Percentiles rank a stretch among this genome's conserved stretches.
These are phyloP conservation scores for Caryocar brasiliense DNA, from an alignment of 441 rosid species.

Conservation along the genomic window DNA sequence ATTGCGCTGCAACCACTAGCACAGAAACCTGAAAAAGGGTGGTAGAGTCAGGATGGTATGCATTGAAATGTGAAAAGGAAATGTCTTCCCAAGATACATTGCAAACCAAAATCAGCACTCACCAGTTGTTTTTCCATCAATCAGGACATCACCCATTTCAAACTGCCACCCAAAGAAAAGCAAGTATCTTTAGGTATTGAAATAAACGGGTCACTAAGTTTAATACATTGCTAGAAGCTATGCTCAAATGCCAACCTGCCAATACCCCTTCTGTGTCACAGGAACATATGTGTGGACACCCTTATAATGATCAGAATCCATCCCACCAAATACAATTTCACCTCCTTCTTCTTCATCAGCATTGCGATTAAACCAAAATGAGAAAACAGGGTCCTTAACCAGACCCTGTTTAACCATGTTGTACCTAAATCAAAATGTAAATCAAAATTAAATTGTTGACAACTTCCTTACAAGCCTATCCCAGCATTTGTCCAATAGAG, in stretches of 20 bases:
- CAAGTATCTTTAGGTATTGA: background rate
- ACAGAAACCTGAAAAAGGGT: constrained; percentile 47
- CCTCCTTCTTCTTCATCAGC: constrained; percentile 62
- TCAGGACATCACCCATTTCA: constrained; percentile 72
- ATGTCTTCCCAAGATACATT: too few species aligned
- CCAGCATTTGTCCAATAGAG: background rate
- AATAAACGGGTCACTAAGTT: background rate
- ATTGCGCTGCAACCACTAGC: constrained; percentile 60
- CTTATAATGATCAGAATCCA: constrained; percentile 58
- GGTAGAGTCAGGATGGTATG: constrained; percentile 1
- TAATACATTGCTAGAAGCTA: background rate
- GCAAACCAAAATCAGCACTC: too few species aligned
- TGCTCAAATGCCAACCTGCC: constrained; percentile 50
- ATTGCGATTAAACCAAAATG: constrained; percentile 82
- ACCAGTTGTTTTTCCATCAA: constrained; percentile 68
- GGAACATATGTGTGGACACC: constrained; percentile 75
- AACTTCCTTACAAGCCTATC: background rate
- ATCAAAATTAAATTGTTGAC: background rate
- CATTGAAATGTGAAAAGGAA: background rate
- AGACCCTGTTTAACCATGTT: constrained; percentile 83
- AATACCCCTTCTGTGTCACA: constrained; percentile 67
- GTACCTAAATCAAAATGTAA: constrained; percentile 37
- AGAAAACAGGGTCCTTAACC: constrained; percentile 52
- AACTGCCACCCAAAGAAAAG: constrained; percentile 32
- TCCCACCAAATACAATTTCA: constrained; percentile 72